Conservation (phyloP, 176 grass and related monocot genomes). For the Oryza longistaminata region DNA sequence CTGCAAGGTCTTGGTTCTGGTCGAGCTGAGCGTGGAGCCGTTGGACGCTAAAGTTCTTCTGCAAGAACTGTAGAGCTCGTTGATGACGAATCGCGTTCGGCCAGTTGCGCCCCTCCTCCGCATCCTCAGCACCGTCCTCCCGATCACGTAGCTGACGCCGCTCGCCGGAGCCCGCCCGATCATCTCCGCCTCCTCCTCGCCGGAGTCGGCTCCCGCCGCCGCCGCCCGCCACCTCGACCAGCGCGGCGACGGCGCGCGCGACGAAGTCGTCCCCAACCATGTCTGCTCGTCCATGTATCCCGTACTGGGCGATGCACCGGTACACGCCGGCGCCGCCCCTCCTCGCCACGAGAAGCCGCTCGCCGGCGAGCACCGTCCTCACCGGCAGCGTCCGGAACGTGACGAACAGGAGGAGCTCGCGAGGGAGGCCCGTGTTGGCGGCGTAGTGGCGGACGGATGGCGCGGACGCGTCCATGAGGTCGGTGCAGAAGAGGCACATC, state of each 20-base stretch:
- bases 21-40: conserved; percentile 37
- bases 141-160: conserved; percentile 35
- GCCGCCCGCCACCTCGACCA: conserved; percentile 2
- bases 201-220: neutral
- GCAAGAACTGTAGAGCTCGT: conserved; percentile 49
- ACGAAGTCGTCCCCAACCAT: conserved; percentile 42
- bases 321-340: conserved; percentile 23
- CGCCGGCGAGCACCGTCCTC: conserved; percentile 35
- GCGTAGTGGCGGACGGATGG: conserved; percentile 57
- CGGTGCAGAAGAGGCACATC: conserved; percentile 53
- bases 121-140: conserved; percentile 49
- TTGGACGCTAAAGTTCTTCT: conserved; percentile 55
- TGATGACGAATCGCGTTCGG: conserved; percentile 28
- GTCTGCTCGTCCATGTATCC: conserved; percentile 51
- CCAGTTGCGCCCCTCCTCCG: neutral
- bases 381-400: conserved; percentile 46
- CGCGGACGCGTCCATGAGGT: conserved; percentile 49
- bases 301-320: conserved; percentile 43
- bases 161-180: neutral
- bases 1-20: conserved; percentile 47
- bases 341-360: conserved; percentile 37
- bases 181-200: conserved; percentile 27
- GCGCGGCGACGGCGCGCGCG: conserved; percentile 20
- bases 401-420: conserved; percentile 48
- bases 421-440: conserved; percentile 44